These are phyloP conservation scores for Rhizophagus prolifer DNA, from an alignment of 192 early-diverging fungal genomes.

Conservation along the genomic window DNA sequence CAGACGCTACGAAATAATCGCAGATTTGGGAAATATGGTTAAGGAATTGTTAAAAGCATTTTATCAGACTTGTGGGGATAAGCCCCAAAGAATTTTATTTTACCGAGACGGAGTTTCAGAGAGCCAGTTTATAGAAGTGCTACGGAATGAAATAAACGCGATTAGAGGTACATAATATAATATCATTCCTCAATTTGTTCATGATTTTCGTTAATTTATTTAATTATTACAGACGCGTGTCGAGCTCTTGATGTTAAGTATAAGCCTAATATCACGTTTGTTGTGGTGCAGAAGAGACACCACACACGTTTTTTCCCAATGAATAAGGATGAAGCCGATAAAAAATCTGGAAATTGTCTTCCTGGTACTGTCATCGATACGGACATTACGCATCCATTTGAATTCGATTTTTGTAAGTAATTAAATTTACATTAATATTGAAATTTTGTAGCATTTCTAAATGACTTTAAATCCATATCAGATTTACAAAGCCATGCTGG, in stretches of 20 bases:
- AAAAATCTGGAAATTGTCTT: not conserved
- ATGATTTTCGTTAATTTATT: not conserved
- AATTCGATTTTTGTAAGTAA: constrained; percentile 33
- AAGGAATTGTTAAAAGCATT: constrained; percentile 15
- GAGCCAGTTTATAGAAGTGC: constrained; percentile 72
- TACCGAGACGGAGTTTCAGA: constrained; percentile 91
- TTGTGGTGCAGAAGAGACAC: not conserved
- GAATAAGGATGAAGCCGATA: constrained; percentile 31
- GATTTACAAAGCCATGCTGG: constrained; percentile 86
- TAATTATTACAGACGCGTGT: not conserved
- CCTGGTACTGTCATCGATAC: not conserved
- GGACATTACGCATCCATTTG: not conserved
- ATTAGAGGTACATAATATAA: constrained; percentile 36
- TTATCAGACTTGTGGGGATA: not conserved
- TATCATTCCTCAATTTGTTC: not conserved
- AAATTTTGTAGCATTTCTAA: not conserved
- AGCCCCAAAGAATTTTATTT: constrained; percentile 56
- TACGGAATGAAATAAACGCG: constrained; percentile 69
- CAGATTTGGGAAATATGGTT: constrained; percentile 60
- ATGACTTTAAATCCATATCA: not conserved
- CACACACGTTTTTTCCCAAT: not conserved
- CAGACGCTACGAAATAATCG: constrained; percentile 65
- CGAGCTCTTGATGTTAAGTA: not conserved
- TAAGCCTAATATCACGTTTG: not conserved
- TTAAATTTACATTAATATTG: not conserved